Evolutionary conservation across 2,329 filamentous ascomycete species (phyloP).

Genomic region (Dactylellina leptospora): DNA sequence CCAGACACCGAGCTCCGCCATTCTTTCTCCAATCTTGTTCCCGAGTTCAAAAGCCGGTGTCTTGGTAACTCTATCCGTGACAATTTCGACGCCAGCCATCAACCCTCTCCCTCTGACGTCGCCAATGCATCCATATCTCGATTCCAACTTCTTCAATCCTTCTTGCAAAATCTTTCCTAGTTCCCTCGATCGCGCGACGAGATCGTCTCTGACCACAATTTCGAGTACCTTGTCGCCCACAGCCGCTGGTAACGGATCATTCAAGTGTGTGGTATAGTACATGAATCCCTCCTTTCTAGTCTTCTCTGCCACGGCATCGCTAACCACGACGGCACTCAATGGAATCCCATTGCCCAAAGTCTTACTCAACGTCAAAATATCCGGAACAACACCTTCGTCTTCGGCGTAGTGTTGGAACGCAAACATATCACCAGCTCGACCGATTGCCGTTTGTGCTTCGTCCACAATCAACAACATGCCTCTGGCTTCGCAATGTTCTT

Average conservation of each 20-base stretch:
- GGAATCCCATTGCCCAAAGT: slow-evolving; percentile 71
- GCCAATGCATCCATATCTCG: slow-evolving; percentile 70
- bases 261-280: slow-evolving; percentile 71
- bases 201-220: slow-evolving; percentile 67
- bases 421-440: slow-evolving; percentile 68
- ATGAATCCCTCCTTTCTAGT: slow-evolving; percentile 65
- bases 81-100: slow-evolving; percentile 69
- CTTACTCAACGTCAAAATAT: slow-evolving; percentile 71
- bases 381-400: slow-evolving; percentile 65
- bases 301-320: slow-evolving; percentile 64
- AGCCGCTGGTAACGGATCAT: slow-evolving; percentile 70
- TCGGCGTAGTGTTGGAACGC: slow-evolving; percentile 64
- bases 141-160: slow-evolving; percentile 63
- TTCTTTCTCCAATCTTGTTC: slow-evolving; percentile 63
- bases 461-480: slow-evolving; percentile 70
- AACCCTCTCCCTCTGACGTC: slow-evolving; percentile 70
- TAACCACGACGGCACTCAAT: slow-evolving; percentile 68
- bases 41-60: slow-evolving; percentile 64
- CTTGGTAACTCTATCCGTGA: slow-evolving; percentile 65
- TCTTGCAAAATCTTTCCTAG: slow-evolving; percentile 64
- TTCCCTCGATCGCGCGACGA: slow-evolving; percentile 63
- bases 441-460: slow-evolving; percentile 70
- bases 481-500: slow-evolving; percentile 66
- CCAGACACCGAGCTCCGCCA: slow-evolving; percentile 67
- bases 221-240: slow-evolving; percentile 71